Conservation (phyloP, 768 basidiomycete species). For the Termitomyces titanicus region DNA sequence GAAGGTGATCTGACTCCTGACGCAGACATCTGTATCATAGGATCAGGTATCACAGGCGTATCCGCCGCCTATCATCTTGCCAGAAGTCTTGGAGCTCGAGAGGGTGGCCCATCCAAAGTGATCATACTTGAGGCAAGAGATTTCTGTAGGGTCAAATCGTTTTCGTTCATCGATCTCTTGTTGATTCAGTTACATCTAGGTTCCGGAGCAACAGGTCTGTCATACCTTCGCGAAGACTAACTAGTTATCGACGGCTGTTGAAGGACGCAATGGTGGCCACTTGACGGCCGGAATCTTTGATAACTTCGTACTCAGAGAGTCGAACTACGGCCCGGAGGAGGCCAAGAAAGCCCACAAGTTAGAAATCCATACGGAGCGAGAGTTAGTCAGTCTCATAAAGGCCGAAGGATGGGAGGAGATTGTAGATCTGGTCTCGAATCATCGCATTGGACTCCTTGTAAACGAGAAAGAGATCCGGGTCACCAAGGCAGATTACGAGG, state of each 20-base stretch:
- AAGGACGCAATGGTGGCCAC: conserved; percentile 81
- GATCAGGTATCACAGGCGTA: conserved; percentile 77
- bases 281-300: conserved; percentile 49
- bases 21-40: conserved; percentile 76
- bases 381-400: conserved; percentile 47
- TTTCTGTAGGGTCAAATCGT: conserved; percentile 59
- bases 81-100: conserved; percentile 22
- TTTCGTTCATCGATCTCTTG: not conserved
- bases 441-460: conserved; percentile 47
- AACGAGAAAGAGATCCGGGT: conserved; percentile 39
- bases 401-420: conserved; percentile 36
- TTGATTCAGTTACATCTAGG: conserved; percentile 32
- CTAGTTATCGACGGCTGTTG: not conserved
- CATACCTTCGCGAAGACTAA: not conserved
- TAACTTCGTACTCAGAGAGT: conserved; percentile 37
- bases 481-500: conserved; percentile 43
- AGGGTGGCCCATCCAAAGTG: not conserved
- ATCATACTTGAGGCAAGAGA: conserved; percentile 82
- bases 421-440: conserved; percentile 62
- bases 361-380: conserved; percentile 51
- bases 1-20: conserved; percentile 50
- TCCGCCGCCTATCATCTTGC: conserved; percentile 72
- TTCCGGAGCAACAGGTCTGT: conserved; percentile 70
- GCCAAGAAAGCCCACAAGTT: conserved; percentile 50
- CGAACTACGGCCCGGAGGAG: conserved; percentile 47